Conservation (phyloP, 176 grass and related monocot genomes). For the Oryza meyeriana region DNA sequence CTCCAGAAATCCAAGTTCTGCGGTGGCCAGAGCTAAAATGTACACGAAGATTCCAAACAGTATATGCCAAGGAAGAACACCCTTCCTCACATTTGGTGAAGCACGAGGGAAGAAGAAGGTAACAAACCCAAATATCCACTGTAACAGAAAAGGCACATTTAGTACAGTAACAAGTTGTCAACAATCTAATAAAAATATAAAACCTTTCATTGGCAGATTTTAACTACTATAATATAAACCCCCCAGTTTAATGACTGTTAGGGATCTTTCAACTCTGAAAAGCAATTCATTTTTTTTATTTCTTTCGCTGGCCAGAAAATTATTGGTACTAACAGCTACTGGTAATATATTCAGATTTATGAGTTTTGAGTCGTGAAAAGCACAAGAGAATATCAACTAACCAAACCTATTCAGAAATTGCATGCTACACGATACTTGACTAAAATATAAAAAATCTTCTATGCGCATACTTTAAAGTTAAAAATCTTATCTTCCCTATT, state of each 20-base stretch:
- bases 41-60: conserved; percentile 82
- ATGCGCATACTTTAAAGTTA: not conserved
- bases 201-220: not conserved
- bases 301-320: not conserved
- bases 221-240: not conserved
- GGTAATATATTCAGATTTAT: not conserved
- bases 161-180: conserved; percentile 14
- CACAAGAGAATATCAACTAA: not conserved
- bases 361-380: not conserved
- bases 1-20: conserved; percentile 67
- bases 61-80: conserved; percentile 77
- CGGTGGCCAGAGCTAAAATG: conserved; percentile 67
- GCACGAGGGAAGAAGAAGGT: conserved; percentile 68
- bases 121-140: conserved; percentile 86
- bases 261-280: conserved; percentile 4
- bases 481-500: not conserved
- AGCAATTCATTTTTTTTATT: not conserved
- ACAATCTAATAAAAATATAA: not conserved
- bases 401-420: not conserved
- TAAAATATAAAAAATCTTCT: not conserved
- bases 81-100: conserved; percentile 46
- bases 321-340: conserved; percentile 9
- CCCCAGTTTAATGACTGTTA: not conserved
- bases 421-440: not conserved
- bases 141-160: conserved; percentile 28